These are phyloP conservation scores for Colletotrichum falcatum DNA, from an alignment of 2,329 filamentous ascomycete genomes.

Conservation along the genomic window DNA sequence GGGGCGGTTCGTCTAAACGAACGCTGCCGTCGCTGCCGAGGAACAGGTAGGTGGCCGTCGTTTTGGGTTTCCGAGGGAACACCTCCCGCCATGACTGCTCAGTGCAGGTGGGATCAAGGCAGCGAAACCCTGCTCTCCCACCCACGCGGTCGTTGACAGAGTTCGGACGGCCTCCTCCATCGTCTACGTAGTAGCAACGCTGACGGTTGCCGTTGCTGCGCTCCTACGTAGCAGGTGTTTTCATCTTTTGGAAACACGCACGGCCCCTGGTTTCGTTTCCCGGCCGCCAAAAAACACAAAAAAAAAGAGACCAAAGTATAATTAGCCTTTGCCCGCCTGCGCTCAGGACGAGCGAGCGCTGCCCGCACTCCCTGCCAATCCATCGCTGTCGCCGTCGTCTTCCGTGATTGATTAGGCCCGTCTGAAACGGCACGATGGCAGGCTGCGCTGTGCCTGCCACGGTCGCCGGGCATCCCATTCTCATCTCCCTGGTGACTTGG, in stretches of 20 bases:
- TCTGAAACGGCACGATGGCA: constrained; percentile 32
- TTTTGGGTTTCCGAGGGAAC: constrained; percentile 16
- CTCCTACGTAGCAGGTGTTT: constrained; percentile 7
- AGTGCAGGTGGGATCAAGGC: constrained; percentile 15
- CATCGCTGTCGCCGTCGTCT: constrained; percentile 4
- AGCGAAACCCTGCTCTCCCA: constrained; percentile 15
- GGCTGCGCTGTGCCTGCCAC: neutral
- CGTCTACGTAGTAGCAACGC: neutral
- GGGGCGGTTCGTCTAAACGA: constrained; percentile 22
- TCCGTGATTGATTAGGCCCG: constrained; percentile 3
- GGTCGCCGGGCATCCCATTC: constrained; percentile 1
- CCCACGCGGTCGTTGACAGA: constrained; percentile 18
- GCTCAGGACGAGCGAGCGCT: constrained; percentile 32
- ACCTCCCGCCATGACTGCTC: constrained; percentile 27
- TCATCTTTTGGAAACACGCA: constrained; percentile 20
- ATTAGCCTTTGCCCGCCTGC: constrained; percentile 12
- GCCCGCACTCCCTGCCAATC: constrained; percentile 8
- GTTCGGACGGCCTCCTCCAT: constrained; percentile 18
- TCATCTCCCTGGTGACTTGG: constrained; percentile 1
- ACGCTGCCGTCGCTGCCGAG: neutral
- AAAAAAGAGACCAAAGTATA: constrained; percentile 23
- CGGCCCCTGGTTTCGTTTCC: constrained; percentile 27
- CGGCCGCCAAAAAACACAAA: constrained; percentile 13
- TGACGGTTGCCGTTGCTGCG: neutral
- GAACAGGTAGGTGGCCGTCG: constrained; percentile 21